Conservation (phyloP, 805 yeast genomes). For the Teunomyces aglyptinius region DNA sequence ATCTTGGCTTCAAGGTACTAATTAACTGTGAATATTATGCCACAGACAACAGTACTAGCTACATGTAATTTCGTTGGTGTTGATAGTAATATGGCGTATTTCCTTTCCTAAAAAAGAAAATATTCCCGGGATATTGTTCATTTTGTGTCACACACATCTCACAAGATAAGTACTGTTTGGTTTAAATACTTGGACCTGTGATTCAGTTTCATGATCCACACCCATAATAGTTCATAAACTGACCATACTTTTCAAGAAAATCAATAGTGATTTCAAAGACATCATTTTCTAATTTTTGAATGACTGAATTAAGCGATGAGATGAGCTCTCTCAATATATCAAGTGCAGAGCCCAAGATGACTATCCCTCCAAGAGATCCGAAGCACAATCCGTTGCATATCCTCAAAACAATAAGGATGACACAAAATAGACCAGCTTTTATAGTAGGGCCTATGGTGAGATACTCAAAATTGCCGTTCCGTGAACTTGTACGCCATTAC, state of each 20-base stretch:
- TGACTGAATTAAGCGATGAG: background rate
- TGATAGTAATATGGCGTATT: background rate
- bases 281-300: background rate
- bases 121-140: background rate
- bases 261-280: no score
- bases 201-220: background rate
- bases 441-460: slow-evolving; percentile 93
- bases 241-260: no score
- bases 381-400: slow-evolving; percentile 34
- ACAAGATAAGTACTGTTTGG: background rate
- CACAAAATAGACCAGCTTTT: slow-evolving; percentile 34
- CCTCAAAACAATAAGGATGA: slow-evolving; percentile 21
- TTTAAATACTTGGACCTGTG: background rate
- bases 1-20: no score
- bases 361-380: slow-evolving; percentile 18
- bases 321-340: background rate
- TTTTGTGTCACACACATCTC: background rate
- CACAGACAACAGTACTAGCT: no score
- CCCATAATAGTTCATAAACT: no score
- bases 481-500: slow-evolving; percentile 71
- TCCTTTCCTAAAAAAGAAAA: background rate
- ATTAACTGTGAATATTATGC: no score
- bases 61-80: no score
- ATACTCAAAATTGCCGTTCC: slow-evolving; percentile 89
- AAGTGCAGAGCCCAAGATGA: background rate